These are phyloP conservation scores for Penicillium sp. DNA, from an alignment of 2,329 filamentous ascomycete species.

Conservation along the genomic window DNA sequence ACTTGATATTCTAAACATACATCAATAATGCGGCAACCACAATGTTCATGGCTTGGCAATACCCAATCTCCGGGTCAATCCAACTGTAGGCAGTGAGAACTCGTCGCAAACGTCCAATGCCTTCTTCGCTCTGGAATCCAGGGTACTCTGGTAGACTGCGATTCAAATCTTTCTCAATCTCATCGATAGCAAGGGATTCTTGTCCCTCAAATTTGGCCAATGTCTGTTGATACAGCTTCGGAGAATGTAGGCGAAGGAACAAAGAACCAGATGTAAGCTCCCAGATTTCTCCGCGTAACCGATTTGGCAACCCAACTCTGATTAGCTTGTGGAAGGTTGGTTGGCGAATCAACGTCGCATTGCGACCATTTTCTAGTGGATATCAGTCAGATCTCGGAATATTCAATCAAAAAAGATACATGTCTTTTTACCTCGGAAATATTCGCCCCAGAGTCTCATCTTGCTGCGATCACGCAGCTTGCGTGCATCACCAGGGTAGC, in stretches of 20 bases:
- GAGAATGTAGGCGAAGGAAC: slow-evolving; percentile 82
- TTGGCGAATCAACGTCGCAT: slow-evolving; percentile 86
- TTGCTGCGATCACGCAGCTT: slow-evolving; percentile 94
- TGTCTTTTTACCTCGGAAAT: slow-evolving; percentile 61
- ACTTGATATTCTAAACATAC: slow-evolving; percentile 42
- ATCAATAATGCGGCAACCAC: slow-evolving; percentile 97
- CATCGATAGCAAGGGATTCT: slow-evolving; percentile 92
- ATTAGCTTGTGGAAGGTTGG: slow-evolving; percentile 98
- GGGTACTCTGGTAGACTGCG: slow-evolving; percentile 95
- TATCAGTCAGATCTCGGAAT: slow-evolving; percentile 11
- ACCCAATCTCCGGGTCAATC: slow-evolving; percentile 92
- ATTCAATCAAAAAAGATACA: background rate
- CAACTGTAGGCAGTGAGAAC: slow-evolving; percentile 97
- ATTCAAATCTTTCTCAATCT: slow-evolving; percentile 98
- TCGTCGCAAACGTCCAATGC: slow-evolving; percentile 82
- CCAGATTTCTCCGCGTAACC: slow-evolving; percentile 92
- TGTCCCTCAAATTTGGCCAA: slow-evolving; percentile 78
- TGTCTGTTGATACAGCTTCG: slow-evolving; percentile 79
- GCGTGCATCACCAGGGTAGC: slow-evolving; percentile 90
- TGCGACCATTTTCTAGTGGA: slow-evolving; percentile 78
- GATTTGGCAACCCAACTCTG: slow-evolving; percentile 88
- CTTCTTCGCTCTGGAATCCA: slow-evolving; percentile 93
- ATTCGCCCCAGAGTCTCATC: slow-evolving; percentile 97
- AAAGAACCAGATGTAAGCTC: slow-evolving; percentile 90
- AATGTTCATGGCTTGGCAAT: slow-evolving; percentile 99